Percentiles rank a stretch among this genome's conserved stretches.
phyloP scores from a whole-genome alignment of 2,329 filamentous ascomycete genomes.

The Ustulina deusta region DNA sequence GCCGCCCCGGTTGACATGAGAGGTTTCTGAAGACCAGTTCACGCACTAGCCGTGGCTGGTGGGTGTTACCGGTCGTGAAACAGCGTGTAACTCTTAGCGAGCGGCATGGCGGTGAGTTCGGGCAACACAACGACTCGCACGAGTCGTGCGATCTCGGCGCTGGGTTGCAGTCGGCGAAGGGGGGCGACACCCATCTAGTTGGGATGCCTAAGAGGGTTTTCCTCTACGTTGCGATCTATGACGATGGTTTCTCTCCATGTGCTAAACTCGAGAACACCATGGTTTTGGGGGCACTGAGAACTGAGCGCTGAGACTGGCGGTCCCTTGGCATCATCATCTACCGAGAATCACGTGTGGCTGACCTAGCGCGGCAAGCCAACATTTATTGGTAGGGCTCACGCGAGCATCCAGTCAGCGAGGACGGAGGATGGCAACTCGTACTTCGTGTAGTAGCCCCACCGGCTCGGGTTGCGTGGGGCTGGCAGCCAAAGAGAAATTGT shows the following conservation, averaged over 20 bases:
- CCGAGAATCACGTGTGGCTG: conserved; percentile 29
- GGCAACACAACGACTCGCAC: not conserved
- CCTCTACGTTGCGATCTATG: conserved; percentile 1
- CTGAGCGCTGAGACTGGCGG: conserved; percentile 2
- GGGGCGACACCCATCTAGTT: not conserved
- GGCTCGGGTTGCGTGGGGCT: conserved; percentile 26
- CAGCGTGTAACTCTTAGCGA: not conserved
- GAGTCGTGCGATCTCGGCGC: conserved; percentile 27
- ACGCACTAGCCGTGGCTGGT: conserved; percentile 21
- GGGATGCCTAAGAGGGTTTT: not conserved
- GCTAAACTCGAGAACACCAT: not conserved
- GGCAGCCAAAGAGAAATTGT: conserved; percentile 15
- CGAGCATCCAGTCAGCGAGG: conserved; percentile 24
- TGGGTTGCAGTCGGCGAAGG: not conserved
- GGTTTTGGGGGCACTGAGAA: not conserved
- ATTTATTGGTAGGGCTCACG: conserved; percentile 29
- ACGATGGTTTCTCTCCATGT: not conserved
- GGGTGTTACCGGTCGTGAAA: conserved; percentile 11
- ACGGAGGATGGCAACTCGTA: conserved; percentile 4
- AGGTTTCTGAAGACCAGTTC: not conserved
- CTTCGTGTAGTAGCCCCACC: conserved; percentile 8
- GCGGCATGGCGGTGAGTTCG: not conserved
- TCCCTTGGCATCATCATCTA: conserved; percentile 23
- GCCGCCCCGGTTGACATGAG: not conserved
- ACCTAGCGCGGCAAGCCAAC: conserved; percentile 1